Percentiles rank a stretch among this genome's conserved stretches.
These are phyloP conservation scores for Panaeolus cyanescens DNA, from an alignment of 768 basidiomycete species.

Conservation along the genomic window DNA sequence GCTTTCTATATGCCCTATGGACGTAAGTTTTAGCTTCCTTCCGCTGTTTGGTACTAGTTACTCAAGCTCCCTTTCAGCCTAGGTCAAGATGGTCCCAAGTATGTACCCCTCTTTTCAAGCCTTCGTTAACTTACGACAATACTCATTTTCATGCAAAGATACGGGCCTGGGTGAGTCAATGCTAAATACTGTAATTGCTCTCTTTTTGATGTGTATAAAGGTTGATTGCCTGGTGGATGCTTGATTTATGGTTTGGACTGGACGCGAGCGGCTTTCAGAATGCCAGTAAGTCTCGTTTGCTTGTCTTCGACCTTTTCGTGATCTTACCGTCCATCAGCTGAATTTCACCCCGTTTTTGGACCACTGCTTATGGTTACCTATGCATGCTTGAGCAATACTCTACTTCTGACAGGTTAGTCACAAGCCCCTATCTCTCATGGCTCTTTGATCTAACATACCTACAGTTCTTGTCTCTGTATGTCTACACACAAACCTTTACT, in stretches of 20 bases:
- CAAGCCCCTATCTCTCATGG: constrained; percentile 1
- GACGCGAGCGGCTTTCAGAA: constrained; percentile 88
- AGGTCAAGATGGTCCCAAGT: constrained; percentile 63
- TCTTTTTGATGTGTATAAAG: too few relatives aligned
- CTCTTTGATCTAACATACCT: constrained; percentile 9
- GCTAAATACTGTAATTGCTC: too few relatives aligned
- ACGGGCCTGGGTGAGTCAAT: constrained; percentile 26
- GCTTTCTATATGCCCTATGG: constrained; percentile 92
- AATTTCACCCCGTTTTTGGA: constrained; percentile 87
- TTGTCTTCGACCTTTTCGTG: not conserved
- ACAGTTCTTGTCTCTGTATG: constrained; percentile 79
- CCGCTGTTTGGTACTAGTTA: not conserved
- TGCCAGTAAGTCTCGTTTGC: constrained; percentile 56
- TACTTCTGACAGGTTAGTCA: constrained; percentile 77
- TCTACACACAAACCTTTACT: not conserved
- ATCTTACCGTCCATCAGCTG: constrained; percentile 35
- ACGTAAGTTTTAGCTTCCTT: constrained; percentile 58
- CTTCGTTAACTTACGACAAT: not conserved
- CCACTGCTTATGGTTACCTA: constrained; percentile 91
- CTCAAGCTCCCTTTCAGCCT: constrained; percentile 42
- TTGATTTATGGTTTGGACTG: constrained; percentile 93
- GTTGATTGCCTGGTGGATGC: constrained; percentile 92
- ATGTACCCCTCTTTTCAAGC: constrained; percentile 19
- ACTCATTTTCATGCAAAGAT: constrained; percentile 16
- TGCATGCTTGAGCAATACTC: constrained; percentile 89